Percentiles rank a stretch among this genome's conserved stretches.
phyloP scores from a whole-genome alignment of 768 basidiomycete species.

The Scleroderma citrinum region DNA sequence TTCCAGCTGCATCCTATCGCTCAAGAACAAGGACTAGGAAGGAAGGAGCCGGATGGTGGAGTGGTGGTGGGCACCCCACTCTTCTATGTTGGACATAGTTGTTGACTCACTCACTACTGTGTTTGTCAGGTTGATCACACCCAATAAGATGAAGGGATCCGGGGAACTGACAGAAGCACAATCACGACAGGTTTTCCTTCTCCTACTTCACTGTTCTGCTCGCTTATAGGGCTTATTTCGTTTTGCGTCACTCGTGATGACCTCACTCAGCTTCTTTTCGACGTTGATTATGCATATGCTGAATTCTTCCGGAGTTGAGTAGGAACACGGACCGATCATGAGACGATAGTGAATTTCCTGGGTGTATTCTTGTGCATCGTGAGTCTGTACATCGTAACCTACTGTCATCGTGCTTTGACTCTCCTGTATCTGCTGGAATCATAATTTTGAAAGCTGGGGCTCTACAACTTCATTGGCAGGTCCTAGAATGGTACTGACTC shows the following conservation, averaged over 20 bases:
- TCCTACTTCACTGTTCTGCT: not conserved
- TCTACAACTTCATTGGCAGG: too few species aligned
- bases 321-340: conserved; percentile 32
- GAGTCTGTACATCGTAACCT: too few species aligned
- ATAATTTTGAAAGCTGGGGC: too few species aligned
- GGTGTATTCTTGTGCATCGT: too few species aligned
- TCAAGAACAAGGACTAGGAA: conserved; percentile 94
- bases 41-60: conserved; percentile 85
- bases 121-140: conserved; percentile 77
- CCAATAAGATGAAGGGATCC: conserved; percentile 95
- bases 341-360: too few species aligned
- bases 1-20: conserved; percentile 93
- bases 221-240: not conserved
- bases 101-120: not conserved
- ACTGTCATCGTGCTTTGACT: too few species aligned
- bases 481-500: too few species aligned
- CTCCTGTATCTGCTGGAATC: too few species aligned
- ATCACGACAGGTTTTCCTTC: conserved; percentile 65
- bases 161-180: conserved; percentile 96
- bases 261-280: conserved; percentile 72
- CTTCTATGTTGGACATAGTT: not conserved
- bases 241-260: not conserved
- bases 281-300: conserved; percentile 93
- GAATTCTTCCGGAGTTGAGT: conserved; percentile 80
- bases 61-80: conserved; percentile 56